Conservation (phyloP, 108 stramenopile genomes). For the Bacterosira constricta region DNA sequence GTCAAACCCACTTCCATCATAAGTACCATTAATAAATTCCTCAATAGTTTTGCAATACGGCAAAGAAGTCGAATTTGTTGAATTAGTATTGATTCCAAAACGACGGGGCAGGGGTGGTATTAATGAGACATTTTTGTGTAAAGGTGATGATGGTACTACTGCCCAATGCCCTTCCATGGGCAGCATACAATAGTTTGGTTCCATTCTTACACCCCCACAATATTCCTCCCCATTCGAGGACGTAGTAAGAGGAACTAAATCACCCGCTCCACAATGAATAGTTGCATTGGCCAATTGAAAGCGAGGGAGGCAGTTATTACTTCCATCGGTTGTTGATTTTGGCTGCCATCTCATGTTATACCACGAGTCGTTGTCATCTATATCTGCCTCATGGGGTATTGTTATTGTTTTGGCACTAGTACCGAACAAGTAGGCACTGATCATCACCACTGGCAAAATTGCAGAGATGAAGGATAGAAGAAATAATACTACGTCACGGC, state of each 20-base stretch:
- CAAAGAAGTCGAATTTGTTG: background rate
- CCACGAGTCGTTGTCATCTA: background rate
- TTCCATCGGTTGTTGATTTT: background rate
- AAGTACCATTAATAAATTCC: constrained; percentile 8
- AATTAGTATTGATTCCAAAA: constrained; percentile 11
- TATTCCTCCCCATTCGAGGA: background rate
- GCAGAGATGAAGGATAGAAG: background rate
- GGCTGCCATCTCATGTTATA: background rate
- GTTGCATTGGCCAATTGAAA: constrained; percentile 20
- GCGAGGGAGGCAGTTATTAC: background rate
- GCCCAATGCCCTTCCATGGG: constrained; percentile 21
- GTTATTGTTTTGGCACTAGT: background rate
- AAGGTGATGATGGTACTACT: background rate
- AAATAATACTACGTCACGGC: background rate
- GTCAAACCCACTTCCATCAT: background rate
- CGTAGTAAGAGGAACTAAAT: background rate
- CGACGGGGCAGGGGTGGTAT: constrained; percentile 14
- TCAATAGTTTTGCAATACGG: constrained; percentile 17
- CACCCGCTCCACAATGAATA: constrained; percentile 11
- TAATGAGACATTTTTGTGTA: background rate
- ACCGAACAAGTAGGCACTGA: background rate
- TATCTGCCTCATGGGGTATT: no score
- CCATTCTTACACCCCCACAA: constrained; percentile 26
- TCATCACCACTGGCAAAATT: background rate
- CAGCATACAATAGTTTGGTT: constrained; percentile 15